phyloP scores from a whole-genome alignment of 768 basidiomycete species.

The Saitozyma podzolica region DNA sequence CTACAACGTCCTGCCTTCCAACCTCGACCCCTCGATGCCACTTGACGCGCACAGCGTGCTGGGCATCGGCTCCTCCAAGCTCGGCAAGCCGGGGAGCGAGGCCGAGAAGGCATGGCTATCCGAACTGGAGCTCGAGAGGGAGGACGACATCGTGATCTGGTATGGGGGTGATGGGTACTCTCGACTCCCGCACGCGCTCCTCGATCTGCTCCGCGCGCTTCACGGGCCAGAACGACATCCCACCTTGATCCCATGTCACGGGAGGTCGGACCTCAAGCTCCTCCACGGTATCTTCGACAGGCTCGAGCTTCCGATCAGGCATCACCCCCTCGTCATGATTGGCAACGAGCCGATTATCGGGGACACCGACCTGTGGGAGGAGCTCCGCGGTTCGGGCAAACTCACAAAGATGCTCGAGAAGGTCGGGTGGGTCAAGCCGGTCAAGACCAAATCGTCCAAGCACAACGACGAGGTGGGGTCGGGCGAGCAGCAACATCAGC shows the following conservation, averaged over 20 bases:
- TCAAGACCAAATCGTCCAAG: too few relatives aligned
- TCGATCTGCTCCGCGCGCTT: slow-evolving; percentile 19
- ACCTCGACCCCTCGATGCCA: slow-evolving; percentile 28
- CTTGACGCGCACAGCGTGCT: slow-evolving; percentile 43
- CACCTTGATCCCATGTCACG: slow-evolving; percentile 27
- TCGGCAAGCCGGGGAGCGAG: slow-evolving; percentile 26
- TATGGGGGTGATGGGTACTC: slow-evolving; percentile 31
- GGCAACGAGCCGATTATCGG: slow-evolving; percentile 24
- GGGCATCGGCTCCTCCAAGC: slow-evolving; percentile 20
- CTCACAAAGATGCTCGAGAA: slow-evolving; percentile 16
- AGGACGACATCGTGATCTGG: slow-evolving; percentile 47
- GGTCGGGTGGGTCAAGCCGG: slow-evolving; percentile 23
- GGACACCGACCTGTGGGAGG: slow-evolving; percentile 14
- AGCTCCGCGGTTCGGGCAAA: slow-evolving; percentile 18
- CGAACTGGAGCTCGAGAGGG: slow-evolving; percentile 41
- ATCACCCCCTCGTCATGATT: slow-evolving; percentile 28
- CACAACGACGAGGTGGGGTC: too few relatives aligned
- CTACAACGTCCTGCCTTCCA: slow-evolving; percentile 34
- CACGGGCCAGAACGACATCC: slow-evolving; percentile 20
- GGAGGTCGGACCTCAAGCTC: slow-evolving; percentile 16
- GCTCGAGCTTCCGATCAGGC: slow-evolving; percentile 11
- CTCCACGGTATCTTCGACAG: slow-evolving; percentile 20
- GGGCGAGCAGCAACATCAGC: too few relatives aligned
- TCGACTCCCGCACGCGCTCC: slow-evolving; percentile 15
- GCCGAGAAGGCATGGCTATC: slow-evolving; percentile 25